These are phyloP conservation scores for Selaginella moellendorffii DNA, from an alignment of 75 land plant genomes.

Conservation along the genomic window DNA sequence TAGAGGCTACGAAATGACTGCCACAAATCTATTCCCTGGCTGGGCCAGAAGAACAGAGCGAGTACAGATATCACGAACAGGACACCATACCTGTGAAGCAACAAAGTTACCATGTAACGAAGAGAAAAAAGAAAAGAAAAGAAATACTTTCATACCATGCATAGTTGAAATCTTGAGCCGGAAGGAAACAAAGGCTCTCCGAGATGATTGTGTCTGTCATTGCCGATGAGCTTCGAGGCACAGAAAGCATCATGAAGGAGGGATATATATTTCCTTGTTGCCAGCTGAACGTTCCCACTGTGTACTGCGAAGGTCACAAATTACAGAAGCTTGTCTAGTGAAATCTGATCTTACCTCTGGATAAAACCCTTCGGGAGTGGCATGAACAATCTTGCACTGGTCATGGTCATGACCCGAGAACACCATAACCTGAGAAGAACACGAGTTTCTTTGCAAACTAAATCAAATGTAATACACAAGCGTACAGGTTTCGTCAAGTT, in stretches of 20 bases:
- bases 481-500: slow-evolving; percentile 60
- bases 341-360: slow-evolving; percentile 37
- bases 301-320: slow-evolving; percentile 47
- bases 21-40: slow-evolving; percentile 27
- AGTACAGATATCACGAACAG: slow-evolving; percentile 43
- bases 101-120: too few species aligned
- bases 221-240: slow-evolving; percentile 14
- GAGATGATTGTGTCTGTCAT: slow-evolving; percentile 22
- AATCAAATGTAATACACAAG: background rate
- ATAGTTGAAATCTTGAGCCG: slow-evolving; percentile 65
- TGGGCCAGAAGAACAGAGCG: slow-evolving; percentile 48
- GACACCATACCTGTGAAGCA: slow-evolving; percentile 48
- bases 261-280: slow-evolving; percentile 83
- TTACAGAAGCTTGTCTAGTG: background rate
- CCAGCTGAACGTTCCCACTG: slow-evolving; percentile 88
- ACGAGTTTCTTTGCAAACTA: too few species aligned
- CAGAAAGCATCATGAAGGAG: slow-evolving; percentile 78
- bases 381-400: slow-evolving; percentile 54
- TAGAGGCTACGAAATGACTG: background rate
- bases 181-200: slow-evolving; percentile 63
- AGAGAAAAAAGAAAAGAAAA: too few species aligned
- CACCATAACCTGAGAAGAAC: slow-evolving; percentile 43
- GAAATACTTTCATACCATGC: slow-evolving; percentile 38
- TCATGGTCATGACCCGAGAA: slow-evolving; percentile 96
- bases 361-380: slow-evolving; percentile 28